Evolutionary conservation across 257 asterid species (phyloP), one percentile per base, ranked within the genome.

Genomic region (Nicotiana undulata): DNA sequence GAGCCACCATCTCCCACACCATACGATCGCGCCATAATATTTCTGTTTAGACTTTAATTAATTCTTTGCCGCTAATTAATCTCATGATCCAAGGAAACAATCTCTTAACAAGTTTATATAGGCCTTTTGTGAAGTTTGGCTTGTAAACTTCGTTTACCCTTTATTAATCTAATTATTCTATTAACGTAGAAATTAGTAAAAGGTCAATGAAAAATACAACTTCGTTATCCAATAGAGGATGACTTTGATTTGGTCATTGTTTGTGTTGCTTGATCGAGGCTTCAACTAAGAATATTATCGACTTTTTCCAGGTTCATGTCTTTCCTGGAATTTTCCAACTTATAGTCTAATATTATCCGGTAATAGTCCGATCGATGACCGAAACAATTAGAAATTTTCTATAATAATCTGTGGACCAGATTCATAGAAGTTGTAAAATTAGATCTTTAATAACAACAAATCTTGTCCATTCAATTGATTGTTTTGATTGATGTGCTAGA

Each of bases 11-110:
- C 4, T 24, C 24, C 22, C 59, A 44, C 77, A 70, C 37, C 77
- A 7, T 70, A 3, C 2, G 52, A 53, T 63, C 80, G 80, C 1
- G 58, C 76, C 80, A 82, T 82, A 32, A 82, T 82, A 32, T 63
- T 65, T 20, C 7, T 77, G 9, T 29, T 3, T 29, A 26, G 24
- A 53, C 40, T 15, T 49, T 9, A 66, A 9, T 34, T 22, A 0
- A 66, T 66, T 65, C 24, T 65, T 29, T 40, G 49, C 49, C 9
- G 49, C 24, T 65, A 67, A 34, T n/a, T 34, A 10, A 32, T 32
- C 29, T 65, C 75, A 65, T 32, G 51, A 18, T 18, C 31, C 32
- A 40, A 13, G 12, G 1, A 40, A 37, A 40, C 55, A n/a, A 37
- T 37, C 51, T 40, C 37, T 46, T 70, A 5, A 18, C 24, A 56